A percentile compares a stretch with the other conserved stretches of the same genome.
Conservation (phyloP, 2,329 filamentous ascomycete species). For the Scedosporium dehoogii region DNA sequence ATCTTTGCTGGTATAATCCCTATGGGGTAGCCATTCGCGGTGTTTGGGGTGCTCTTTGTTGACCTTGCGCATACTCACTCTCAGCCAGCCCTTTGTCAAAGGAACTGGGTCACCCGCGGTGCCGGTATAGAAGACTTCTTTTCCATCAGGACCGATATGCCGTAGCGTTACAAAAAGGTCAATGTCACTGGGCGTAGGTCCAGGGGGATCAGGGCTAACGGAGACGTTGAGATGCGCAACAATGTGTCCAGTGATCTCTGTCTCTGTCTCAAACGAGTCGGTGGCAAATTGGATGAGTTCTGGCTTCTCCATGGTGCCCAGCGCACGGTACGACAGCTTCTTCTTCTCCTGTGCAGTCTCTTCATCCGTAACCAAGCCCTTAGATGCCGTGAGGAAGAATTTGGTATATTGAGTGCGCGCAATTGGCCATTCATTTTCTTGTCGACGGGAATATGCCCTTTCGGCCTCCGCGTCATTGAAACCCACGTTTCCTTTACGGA, state of each 20-base stretch:
- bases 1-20: conserved; percentile 46
- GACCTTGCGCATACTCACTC: conserved; percentile 45
- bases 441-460: conserved; percentile 40
- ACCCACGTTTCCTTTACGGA: conserved; percentile 58
- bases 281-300: conserved; percentile 49
- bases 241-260: conserved; percentile 60
- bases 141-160: conserved; percentile 41
- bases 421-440: conserved; percentile 58
- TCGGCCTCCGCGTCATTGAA: conserved; percentile 52
- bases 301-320: conserved; percentile 45
- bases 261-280: conserved; percentile 47
- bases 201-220: conserved; percentile 40
- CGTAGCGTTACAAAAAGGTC: conserved; percentile 55
- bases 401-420: conserved; percentile 40
- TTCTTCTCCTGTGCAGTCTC: conserved; percentile 10
- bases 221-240: conserved; percentile 56
- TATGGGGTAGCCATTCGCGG: conserved; percentile 41
- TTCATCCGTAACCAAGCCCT: conserved; percentile 21
- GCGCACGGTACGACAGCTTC: conserved; percentile 47
- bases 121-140: conserved; percentile 55
- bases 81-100: conserved; percentile 54
- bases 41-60: conserved; percentile 40
- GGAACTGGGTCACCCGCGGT: conserved; percentile 55
- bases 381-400: conserved; percentile 45
- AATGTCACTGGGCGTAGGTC: conserved; percentile 36